These are phyloP conservation scores for Apiosordaria backusii DNA, from an alignment of 495 filamentous ascomycete species.

Conservation along the genomic window DNA sequence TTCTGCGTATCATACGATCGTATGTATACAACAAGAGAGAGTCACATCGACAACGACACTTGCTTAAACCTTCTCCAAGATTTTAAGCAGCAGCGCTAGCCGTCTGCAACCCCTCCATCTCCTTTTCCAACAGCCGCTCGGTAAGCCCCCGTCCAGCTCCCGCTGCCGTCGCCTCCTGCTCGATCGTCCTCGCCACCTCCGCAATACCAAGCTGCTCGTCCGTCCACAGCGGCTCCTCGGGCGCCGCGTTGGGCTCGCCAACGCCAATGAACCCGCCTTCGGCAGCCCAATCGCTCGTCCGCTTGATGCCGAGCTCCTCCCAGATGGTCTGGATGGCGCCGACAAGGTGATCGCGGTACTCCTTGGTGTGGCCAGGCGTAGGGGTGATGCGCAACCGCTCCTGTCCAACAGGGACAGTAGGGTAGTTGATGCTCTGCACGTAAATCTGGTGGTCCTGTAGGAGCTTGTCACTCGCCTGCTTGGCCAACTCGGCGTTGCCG, in stretches of 20 bases:
- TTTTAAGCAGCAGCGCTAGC: slow-evolving; percentile 24
- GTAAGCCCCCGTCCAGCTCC: slow-evolving; percentile 17
- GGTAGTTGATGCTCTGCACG: slow-evolving; percentile 98
- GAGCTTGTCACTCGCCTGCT: slow-evolving; percentile 81
- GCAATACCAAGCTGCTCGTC: slow-evolving; percentile 76
- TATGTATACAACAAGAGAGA: neutral
- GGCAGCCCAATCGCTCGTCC: slow-evolving; percentile 84
- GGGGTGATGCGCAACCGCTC: slow-evolving; percentile 94
- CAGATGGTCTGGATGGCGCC: slow-evolving; percentile 82
- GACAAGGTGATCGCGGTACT: slow-evolving; percentile 81
- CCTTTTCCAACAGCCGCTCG: slow-evolving; percentile 27
- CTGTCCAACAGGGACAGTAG: slow-evolving; percentile 92
- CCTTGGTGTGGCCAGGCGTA: slow-evolving; percentile 82
- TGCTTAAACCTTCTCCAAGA: neutral
- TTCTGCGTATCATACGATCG: neutral
- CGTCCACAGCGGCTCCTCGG: slow-evolving; percentile 70
- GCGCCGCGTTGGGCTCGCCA: slow-evolving; percentile 60
- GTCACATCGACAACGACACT: neutral
- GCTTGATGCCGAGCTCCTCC: slow-evolving; percentile 81
- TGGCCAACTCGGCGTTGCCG: slow-evolving; percentile 90
- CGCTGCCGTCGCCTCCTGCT: slow-evolving; percentile 27
- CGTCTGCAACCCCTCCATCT: slow-evolving; percentile 18
- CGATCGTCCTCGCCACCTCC: slow-evolving; percentile 36
- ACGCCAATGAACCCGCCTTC: slow-evolving; percentile 93
- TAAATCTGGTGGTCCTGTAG: slow-evolving; percentile 88